Evolutionary conservation across 441 rosid genomes (phyloP), one percentile per base, ranked within the genome.

Genomic region (Aquilaria agallochum): DNA sequence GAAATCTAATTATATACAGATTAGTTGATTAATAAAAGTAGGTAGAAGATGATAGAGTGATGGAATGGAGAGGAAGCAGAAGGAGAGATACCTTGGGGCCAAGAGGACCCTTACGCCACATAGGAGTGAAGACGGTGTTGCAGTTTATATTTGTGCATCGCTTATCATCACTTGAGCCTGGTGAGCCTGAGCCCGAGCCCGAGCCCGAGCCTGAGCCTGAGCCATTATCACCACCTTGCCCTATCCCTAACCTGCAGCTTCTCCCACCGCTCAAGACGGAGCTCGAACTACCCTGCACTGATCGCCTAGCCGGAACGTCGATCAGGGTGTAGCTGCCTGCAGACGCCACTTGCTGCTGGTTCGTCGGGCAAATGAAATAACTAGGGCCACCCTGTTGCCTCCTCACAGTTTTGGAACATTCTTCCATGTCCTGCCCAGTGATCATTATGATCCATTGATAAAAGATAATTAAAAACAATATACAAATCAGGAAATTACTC

Each of bases 21-120:
- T 20, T 20, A 20, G 27, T 20, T 20, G 27, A 20, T 20, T 20
- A 20, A 20, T 20, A 5, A 3, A 42, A 36, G 5, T 27, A 36
- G 15, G 32, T 11, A 55, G 27, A 20, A 20, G 27, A 20, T 20
- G 27, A 20, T 20, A 20, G 27, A 20, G 27, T 20, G 27, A 20
- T 20, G 27, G 27, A 20, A 20, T 20, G 27, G 27, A 20, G 27
- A 20, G 27, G 27, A 20, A 20, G 27, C 27, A 20, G 27, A 20
- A 20, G 27, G 27, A 20, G 27, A 31, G 10, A 2, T 60, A 75
- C 82, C 78, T 75, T 80, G 36, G 77, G 80, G 10, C 85, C 85
- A 36, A 75, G 74, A 11, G 85, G 80, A 42, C 85, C 85, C 55
- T 12, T 68, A 31, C 83, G 80, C 85, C 83, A 78, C 85, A 75